Evolutionary conservation across 352 stramenopile genomes (phyloP), one percentile per base, ranked within the genome.

Genomic region (Phytophthora tubulina): DNA sequence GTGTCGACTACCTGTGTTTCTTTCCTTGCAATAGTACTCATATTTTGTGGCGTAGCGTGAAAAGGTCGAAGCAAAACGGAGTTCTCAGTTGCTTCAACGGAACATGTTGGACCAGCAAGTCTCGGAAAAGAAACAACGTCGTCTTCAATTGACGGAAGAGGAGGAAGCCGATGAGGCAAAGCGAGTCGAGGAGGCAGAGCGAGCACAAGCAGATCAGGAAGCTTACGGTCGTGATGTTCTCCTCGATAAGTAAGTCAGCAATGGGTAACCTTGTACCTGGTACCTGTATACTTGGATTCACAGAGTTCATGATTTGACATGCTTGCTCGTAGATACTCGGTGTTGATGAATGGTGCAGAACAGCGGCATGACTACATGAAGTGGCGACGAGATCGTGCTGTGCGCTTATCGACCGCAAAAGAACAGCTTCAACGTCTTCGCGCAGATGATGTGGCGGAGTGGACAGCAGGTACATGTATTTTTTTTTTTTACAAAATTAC

Each of bases 321-420:
- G 14, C 27, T 56, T 65, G 3, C 61, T 67, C 14, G 6, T 52
- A 91, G 83, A 63, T 82, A 88, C 57, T 64, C 68, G 3, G 51
- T 45, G 13, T 53, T 89, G 6, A 77, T 85, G 51, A 48, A 33
- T 17, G 78, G 68, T 45, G 76, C 73, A 15, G 73, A 89, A 48
- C 55, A 82, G 55, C 72, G 72, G 15, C 75, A 82, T 60, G 66
- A 75, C 14, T 89, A 89, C 55, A 87, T 88, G 69, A 85, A 75
- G 21, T 91, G 84, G 84, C 79, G 81, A 21, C 74, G 80, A 39
- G 54, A 83, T 73, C 79, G 81, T 56, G 79, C 80, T 44, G 27
- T 83, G 35, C 78, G 84, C 2, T 75, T 88, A 59, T 68, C 81
- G 30, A 60, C 59, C 4, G 72, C 81, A 33, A 79, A 76, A 27